phyloP scores from a whole-genome alignment of 257 asterid genomes.

The Solanum chilense region DNA sequence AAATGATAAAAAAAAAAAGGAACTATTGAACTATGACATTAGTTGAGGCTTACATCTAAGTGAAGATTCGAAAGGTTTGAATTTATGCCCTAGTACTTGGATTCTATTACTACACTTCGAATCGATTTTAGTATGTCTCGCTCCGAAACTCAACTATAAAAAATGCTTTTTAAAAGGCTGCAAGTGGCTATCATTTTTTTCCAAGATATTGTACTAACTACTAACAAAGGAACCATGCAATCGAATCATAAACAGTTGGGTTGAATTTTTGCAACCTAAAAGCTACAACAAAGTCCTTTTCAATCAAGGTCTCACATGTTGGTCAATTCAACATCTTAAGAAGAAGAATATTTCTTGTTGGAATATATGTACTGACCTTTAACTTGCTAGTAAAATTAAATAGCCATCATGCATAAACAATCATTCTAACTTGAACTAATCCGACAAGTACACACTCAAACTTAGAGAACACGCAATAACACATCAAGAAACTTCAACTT shows the following conservation, averaged over 20 bases:
- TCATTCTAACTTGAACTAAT: background rate
- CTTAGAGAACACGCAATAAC: too few species aligned
- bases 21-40: background rate
- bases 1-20: background rate
- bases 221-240: background rate
- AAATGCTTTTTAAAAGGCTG: background rate
- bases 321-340: background rate
- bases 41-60: background rate
- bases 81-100: background rate
- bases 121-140: background rate
- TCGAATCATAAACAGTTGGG: background rate
- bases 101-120: background rate
- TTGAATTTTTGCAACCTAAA: background rate
- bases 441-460: too few species aligned
- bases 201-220: background rate
- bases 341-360: background rate
- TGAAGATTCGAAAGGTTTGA: background rate
- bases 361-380: background rate
- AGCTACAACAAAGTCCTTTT: background rate
- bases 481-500: background rate
- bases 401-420: background rate
- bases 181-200: background rate
- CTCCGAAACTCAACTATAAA: background rate
- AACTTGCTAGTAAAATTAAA: too few species aligned
- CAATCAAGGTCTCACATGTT: background rate